phyloP scores from a whole-genome alignment of 2,329 filamentous ascomycete genomes.

The Clarireedia hainanense region DNA sequence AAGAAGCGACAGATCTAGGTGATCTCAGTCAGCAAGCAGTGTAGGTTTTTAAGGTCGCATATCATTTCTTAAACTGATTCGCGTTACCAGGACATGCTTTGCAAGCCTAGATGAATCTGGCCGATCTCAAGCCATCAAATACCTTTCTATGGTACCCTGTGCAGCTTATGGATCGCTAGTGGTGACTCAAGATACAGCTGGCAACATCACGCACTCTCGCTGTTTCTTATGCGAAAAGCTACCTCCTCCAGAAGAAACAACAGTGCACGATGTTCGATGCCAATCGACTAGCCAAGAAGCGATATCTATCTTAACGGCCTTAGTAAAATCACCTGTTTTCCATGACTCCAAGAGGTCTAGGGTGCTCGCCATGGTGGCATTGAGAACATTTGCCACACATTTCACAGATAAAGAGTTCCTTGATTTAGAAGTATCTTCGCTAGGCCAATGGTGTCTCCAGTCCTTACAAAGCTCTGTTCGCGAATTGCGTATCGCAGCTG shows the following conservation, averaged over 20 bases:
- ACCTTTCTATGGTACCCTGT: slow-evolving; percentile 51
- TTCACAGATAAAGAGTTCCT: slow-evolving; percentile 50
- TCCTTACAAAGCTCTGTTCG: slow-evolving; percentile 76
- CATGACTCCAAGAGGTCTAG: slow-evolving; percentile 51
- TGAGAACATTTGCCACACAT: slow-evolving; percentile 64
- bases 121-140: slow-evolving; percentile 45
- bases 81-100: slow-evolving; percentile 33
- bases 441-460: slow-evolving; percentile 75
- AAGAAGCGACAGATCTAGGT: slow-evolving; percentile 30
- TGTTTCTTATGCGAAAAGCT: slow-evolving; percentile 27
- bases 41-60: slow-evolving; percentile 34
- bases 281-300: slow-evolving; percentile 31
- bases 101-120: slow-evolving; percentile 38
- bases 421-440: slow-evolving; percentile 56
- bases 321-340: slow-evolving; percentile 39
- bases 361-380: slow-evolving; percentile 61
- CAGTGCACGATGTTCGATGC: slow-evolving; percentile 13
- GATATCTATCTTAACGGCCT: slow-evolving; percentile 37
- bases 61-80: background rate
- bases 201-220: slow-evolving; percentile 19
- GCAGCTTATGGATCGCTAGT: slow-evolving; percentile 41
- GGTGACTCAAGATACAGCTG: slow-evolving; percentile 22
- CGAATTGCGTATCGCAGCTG: slow-evolving; percentile 76
- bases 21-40: slow-evolving; percentile 36
- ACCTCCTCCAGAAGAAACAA: slow-evolving; percentile 10